Base-by-base conservation (phyloP, 192 early-diverging fungal species). In the Phlyctochytrium planicorne region DNA sequence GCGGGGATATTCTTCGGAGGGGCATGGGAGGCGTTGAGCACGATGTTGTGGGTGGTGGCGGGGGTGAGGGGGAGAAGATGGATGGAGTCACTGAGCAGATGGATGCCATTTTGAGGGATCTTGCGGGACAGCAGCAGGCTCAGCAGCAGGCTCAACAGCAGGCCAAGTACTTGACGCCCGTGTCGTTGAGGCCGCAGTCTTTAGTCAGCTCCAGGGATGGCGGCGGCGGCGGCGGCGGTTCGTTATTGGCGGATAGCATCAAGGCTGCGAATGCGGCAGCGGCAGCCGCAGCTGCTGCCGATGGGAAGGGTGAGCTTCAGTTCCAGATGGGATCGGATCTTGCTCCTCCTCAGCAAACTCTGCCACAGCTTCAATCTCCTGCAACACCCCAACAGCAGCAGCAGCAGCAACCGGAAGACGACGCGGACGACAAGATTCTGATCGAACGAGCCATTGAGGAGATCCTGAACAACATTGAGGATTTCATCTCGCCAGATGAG, bases 141-240 rank as follows among this genome's bases (percentile, higher is more conserved):
- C 60, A 61, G 60, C 60, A 61, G 56, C 56, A 59, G 30, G 23
- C 12, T 12, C 56, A 59, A 59, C 56, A n/a, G n/a, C n/a, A n/a
- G n/a, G n/a, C n/a, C n/a, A 12, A 59, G 34, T 29, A 52, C 34
- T 3, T 64, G 10, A 12, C 23, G 12, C 34, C 23, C 34, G 12
- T 40, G 2, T n/a, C 35, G 6, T 64, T 37, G 40, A 3, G 20
- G 30, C 23, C 62, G 60, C 56, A 59, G 56, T n/a, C 56, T 10
- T n/a, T 59, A 20, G 40, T 47, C 10, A 47, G 40, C 40, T 47
- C 40, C 10, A 6, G 40, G 6, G n/a, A n/a, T n/a, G n/a, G n/a
- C n/a, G n/a, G n/a, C n/a, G n/a, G n/a, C n/a, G n/a, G n/a, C n/a
- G n/a, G n/a, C n/a, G 40, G 40, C 10, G 40, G 6, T 6, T 47